Base-by-base conservation (phyloP, 495 filamentous ascomycete species). In the Neurospora africana region DNA sequence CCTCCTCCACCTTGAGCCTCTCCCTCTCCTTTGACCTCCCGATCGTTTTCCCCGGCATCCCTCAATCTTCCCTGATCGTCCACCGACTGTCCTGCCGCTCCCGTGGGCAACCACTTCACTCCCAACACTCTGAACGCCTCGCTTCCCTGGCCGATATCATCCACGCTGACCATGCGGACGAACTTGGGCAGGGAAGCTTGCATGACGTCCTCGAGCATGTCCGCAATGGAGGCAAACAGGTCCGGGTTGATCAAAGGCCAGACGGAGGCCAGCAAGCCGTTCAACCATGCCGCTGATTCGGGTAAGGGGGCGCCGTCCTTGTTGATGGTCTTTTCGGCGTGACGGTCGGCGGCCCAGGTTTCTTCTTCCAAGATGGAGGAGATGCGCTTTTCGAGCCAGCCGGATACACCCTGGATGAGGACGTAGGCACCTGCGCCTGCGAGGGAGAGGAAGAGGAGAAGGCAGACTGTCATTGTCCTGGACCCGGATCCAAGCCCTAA, bases 191-290 rank as follows among this genome's bases (percentile, higher is more conserved):
- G 77, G 23, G 84, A 87, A 3, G 89, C 88, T 79, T 92, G 90
- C 90, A 92, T 92, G 70, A 91, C 87, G 76, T 92, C 90, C 75
- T 92, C 90, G 11, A 91, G 82, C 65, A 85, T 89, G 75, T 92
- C 90, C 8, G 86, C 84, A 4, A 92, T 74, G 38, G 86, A 87
- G 5, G 85, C 83, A 71, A 92, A 91, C 4, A 92, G 81, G 74
- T 91, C 89, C 0, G 90, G 90, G 76, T 92, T 92, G 77, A 92
- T 83, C 36, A 92, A 80, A 1, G 89, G 88, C 90, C 90, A 92
- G 30, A 92, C 80, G 0, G 89, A 86, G 2, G 84, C 79, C 17
- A 92, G 77, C 13, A 92, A 70, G 17, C 84, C 86, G 76, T 91
- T 92, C 23, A 92, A 81, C 90, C 90, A 92, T 21, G 88, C 84